Evolutionary conservation across 352 stramenopile species (phyloP).

Genomic region (Phytopythium oedochilum): DNA sequence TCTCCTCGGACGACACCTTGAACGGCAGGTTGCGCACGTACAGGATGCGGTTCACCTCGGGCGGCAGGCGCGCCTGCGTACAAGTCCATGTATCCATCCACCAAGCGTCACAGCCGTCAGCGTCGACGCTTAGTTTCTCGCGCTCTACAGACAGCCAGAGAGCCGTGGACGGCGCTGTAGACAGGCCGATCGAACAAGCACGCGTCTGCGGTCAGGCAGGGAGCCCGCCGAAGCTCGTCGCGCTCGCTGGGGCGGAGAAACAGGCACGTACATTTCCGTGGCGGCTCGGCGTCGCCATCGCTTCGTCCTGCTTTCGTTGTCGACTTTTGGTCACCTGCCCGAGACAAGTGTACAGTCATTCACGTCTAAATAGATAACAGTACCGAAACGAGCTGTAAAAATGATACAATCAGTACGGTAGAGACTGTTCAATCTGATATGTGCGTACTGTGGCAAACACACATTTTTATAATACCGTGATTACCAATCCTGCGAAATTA

Average conservation of each 20-base stretch:
- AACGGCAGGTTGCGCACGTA: conserved; percentile 99
- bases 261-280: conserved; percentile 48
- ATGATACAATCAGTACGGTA: not conserved
- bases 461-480: not conserved
- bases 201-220: not conserved
- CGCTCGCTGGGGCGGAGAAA: not conserved
- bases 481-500: not conserved
- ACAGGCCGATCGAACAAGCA: not conserved
- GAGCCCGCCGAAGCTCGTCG: not conserved
- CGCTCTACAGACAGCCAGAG: not conserved
- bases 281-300: conserved; percentile 46
- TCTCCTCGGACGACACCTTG: conserved; percentile 97
- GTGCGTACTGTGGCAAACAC: not conserved
- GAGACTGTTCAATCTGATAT: not conserved
- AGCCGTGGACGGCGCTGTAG: not conserved
- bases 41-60: conserved; percentile 98
- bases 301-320: not conserved
- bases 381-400: not conserved
- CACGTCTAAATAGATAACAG: too few relatives aligned
- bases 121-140: not conserved
- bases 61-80: conserved; percentile 90
- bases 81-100: too few relatives aligned
- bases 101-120: too few relatives aligned
- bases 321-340: too few relatives aligned
- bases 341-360: not conserved